Conservation (phyloP, 2,329 filamentous ascomycete genomes). For the Paecilomyces fulvus region DNA sequence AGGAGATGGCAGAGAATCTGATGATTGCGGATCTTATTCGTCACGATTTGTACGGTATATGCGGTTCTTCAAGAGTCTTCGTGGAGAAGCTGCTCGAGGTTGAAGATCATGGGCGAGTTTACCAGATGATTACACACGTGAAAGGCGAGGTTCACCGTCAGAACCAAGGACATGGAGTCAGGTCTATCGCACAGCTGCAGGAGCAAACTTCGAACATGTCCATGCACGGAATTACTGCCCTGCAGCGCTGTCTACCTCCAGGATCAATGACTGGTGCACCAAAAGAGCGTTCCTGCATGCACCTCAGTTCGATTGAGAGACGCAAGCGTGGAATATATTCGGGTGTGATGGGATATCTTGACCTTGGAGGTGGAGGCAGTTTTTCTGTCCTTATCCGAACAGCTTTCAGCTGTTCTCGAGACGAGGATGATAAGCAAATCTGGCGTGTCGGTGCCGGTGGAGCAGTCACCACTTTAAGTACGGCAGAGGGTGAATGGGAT, state of each 20-base stretch:
- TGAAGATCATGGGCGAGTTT: conserved; percentile 86
- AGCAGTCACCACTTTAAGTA: conserved; percentile 78
- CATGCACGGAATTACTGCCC: conserved; percentile 58
- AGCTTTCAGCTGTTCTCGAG: conserved; percentile 47
- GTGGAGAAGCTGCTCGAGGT: conserved; percentile 76
- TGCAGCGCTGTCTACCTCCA: conserved; percentile 71
- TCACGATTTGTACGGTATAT: conserved; percentile 82
- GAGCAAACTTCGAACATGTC: conserved; percentile 24
- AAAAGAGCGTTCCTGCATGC: conserved; percentile 84
- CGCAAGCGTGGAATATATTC: conserved; percentile 67
- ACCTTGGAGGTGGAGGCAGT: conserved; percentile 74
- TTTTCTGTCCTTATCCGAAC: conserved; percentile 89
- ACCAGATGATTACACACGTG: conserved; percentile 83
- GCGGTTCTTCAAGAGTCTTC: conserved; percentile 61
- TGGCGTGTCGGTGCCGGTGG: conserved; percentile 89
- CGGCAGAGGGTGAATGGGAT: conserved; percentile 69
- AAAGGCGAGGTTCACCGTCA: conserved; percentile 48
- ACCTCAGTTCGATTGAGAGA: conserved; percentile 62
- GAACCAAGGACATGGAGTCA: conserved; percentile 22
- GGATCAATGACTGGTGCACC: conserved; percentile 96
- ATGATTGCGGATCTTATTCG: conserved; percentile 98
- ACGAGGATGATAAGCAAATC: conserved; percentile 20
- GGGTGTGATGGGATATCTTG: conserved; percentile 83
- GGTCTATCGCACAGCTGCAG: conserved; percentile 19
- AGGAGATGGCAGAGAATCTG: conserved; percentile 90